Conservation (phyloP, 2,329 filamentous ascomycete species). For the Calonectria leucothoes region DNA sequence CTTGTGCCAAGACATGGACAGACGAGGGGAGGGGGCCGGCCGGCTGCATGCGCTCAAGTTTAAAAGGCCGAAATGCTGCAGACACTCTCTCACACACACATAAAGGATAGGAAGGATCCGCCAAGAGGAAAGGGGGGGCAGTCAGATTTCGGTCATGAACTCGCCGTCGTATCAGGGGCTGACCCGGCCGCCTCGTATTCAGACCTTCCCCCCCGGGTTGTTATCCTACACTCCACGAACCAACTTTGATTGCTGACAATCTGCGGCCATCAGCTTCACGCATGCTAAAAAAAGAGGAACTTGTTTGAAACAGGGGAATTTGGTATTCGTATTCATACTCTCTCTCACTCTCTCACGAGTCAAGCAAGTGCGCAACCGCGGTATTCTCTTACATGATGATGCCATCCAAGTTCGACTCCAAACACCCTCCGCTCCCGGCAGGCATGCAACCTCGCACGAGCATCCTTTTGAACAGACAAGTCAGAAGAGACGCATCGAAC, state of each 20-base stretch:
- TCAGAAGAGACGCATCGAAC: not conserved
- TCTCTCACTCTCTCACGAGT: conserved; percentile 2
- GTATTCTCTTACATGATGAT: conserved; percentile 9
- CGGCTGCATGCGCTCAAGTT: not conserved
- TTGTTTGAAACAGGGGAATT: not conserved
- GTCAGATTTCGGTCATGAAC: not conserved
- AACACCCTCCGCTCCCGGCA: not conserved
- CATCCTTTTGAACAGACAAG: conserved; percentile 11
- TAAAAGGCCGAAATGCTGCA: not conserved
- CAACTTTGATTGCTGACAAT: not conserved
- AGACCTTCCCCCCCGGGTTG: not conserved
- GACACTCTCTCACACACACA: too few relatives aligned
- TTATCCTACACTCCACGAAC: not conserved
- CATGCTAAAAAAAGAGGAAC: not conserved
- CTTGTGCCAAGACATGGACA: not conserved
- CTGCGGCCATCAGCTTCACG: not conserved
- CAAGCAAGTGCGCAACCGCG: not conserved
- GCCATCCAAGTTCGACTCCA: not conserved
- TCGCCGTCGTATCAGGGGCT: not conserved
- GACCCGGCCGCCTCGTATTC: not conserved
- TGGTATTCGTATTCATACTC: conserved; percentile 8
- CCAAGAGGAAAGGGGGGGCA: not conserved
- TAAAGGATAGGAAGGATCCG: not conserved
- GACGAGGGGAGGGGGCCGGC: not conserved
- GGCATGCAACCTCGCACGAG: not conserved